A percentile compares a stretch with the other conserved stretches of the same genome.
Evolutionary conservation across 495 filamentous ascomycete genomes (phyloP).

Genomic region (Eremomyces bilateralis): DNA sequence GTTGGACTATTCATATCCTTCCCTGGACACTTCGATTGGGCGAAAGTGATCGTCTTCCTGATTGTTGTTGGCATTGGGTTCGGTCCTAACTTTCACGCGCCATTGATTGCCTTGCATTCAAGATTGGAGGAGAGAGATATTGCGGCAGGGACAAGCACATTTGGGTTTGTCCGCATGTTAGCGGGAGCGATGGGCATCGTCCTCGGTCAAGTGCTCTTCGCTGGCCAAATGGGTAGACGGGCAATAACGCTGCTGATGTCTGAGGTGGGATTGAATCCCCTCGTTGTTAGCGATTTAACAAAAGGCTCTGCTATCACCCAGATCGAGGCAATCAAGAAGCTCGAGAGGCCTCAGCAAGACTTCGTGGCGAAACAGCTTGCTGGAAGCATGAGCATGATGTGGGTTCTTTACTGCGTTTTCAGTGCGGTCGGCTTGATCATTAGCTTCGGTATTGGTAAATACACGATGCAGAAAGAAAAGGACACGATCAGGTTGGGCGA

Average conservation of each 20-base stretch:
- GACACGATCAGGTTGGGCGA: too few species aligned
- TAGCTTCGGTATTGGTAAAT: too few species aligned
- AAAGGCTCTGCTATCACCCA: too few species aligned
- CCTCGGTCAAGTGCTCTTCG: slow-evolving; percentile 62
- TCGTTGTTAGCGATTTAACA: too few species aligned
- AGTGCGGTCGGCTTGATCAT: background rate
- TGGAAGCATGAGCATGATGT: too few species aligned
- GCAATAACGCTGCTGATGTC: too few species aligned
- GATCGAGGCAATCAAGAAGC: too few species aligned
- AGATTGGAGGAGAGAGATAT: slow-evolving; percentile 45
- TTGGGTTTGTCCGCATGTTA: slow-evolving; percentile 27
- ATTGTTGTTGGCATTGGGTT: slow-evolving; percentile 44
- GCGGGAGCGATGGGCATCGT: slow-evolving; percentile 52
- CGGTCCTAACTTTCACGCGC: slow-evolving; percentile 49
- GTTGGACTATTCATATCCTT: slow-evolving; percentile 43
- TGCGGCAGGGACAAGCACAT: slow-evolving; percentile 16
- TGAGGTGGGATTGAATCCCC: too few species aligned
- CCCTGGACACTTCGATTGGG: slow-evolving; percentile 25
- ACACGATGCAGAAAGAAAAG: too few species aligned
- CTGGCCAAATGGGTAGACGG: slow-evolving; percentile 32
- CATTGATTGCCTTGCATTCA: slow-evolving; percentile 62
- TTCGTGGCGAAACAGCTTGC: too few species aligned
- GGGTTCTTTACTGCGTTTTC: background rate
- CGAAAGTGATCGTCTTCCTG: slow-evolving; percentile 39
- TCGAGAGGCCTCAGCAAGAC: too few species aligned